Evolutionary conservation across 2,329 filamentous ascomycete species (phyloP), one percentile per base, ranked within the genome.

Genomic region (Fusarium sp.): DNA sequence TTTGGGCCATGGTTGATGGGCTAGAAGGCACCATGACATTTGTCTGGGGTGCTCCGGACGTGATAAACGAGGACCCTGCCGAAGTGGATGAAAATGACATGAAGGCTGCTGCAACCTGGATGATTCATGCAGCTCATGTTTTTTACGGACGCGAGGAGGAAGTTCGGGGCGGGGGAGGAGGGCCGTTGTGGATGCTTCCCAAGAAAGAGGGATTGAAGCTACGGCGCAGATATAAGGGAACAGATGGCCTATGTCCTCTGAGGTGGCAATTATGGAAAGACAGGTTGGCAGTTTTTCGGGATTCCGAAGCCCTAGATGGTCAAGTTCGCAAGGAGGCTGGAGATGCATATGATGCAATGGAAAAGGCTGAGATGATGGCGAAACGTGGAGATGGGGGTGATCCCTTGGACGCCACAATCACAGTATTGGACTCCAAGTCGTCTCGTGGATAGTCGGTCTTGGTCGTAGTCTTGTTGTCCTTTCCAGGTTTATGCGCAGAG

Each of bases 251-350:
- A 6, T 72, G 70, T 36, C 62, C 55, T 9, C 44, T 70, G 14
- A 58, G 73, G 14, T 75, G 72, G 75, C 33, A 67, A 27, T 44
- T 76, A 20, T 74, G 70, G 73, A 75, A 74, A 27, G 58, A 72
- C 14, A 67, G 71, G 22, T 67, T 78, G 35, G 64, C 35, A 5
- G 53, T n/a, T 1, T 46, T 76, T 27, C 61, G 67, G 3, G 62
- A 73, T 24, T 29, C 51, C 6, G 66, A 70, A 2, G 51, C 24
- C 17, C 10, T 77, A 6, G 60, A 69, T 6, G 40, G n/a, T 22
- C 16, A 53, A 6, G 20, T 46, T 27, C 46, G 55, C 4, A 59
- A 40, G 7, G 60, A 67, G 14, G 56, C 60, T 4, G 60, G 27
- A 9, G 31, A 56, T 29, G 63, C 66, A 16, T 64, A 36, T 20